These are phyloP conservation scores for Vaccinium myrtillus DNA, from an alignment of 148 eudicot genomes.

Conservation along the genomic window DNA sequence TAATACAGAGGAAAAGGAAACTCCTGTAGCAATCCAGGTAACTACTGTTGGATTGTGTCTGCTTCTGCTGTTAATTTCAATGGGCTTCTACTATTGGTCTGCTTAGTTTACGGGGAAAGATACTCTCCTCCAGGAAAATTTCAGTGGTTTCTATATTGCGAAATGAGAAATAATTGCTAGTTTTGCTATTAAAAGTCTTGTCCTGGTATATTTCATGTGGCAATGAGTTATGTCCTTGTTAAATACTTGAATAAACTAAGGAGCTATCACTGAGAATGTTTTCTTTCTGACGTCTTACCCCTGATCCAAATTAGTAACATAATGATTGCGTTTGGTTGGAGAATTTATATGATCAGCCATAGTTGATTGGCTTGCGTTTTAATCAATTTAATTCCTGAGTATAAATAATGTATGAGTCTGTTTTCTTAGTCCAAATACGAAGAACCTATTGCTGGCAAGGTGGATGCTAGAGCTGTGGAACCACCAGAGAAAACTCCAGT, in stretches of 20 bases:
- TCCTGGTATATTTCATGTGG: no score
- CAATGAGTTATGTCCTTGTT: no score
- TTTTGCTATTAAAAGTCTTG: neutral
- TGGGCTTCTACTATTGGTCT: no score
- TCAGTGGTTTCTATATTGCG: no score
- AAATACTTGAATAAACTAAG: no score
- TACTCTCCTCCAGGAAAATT: no score
- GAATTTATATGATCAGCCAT: neutral
- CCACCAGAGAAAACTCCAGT: neutral
- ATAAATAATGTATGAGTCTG: neutral
- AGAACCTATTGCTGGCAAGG: neutral
- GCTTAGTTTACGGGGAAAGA: no score
- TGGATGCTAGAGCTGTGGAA: slow-evolving; percentile 1
- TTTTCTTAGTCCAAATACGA: neutral
- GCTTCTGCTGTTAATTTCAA: no score
- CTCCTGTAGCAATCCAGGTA: neutral
- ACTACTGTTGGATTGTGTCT: neutral
- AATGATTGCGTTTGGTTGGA: no score
- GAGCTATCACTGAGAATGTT: no score
- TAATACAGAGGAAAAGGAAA: slow-evolving; percentile 4
- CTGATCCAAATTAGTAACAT: no score
- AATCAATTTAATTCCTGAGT: neutral
- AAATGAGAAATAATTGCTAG: neutral
- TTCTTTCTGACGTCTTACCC: no score
- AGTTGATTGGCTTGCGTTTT: neutral